Conservation (phyloP, 176 grass and related monocot genomes). For the Hordeum vulgare region DNA sequence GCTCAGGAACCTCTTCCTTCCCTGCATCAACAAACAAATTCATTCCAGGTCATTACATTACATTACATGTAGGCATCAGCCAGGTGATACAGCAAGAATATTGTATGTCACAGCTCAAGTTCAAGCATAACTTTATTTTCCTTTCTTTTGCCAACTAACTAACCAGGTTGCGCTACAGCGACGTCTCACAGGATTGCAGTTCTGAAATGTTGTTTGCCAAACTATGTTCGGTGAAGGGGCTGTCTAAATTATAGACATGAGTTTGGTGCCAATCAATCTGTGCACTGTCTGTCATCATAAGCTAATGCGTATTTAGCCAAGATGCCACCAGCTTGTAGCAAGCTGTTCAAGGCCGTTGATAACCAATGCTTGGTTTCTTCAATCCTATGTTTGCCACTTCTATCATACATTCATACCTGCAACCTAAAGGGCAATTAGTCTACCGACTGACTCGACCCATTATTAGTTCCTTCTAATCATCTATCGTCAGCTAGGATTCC, state of each 20-base stretch:
- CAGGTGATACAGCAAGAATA: background rate
- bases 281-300: background rate
- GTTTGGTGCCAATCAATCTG: background rate
- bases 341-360: background rate
- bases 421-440: background rate
- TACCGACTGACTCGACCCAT: background rate
- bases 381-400: background rate
- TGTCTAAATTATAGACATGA: background rate
- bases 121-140: background rate
- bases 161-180: background rate
- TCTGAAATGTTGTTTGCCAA: background rate
- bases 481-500: background rate
- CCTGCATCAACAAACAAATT: conserved; percentile 39
- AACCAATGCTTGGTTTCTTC: background rate
- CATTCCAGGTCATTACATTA: background rate
- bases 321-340: background rate
- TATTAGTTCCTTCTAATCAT: conserved; percentile 10
- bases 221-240: background rate
- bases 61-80: background rate
- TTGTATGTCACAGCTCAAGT: background rate
- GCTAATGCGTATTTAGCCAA: background rate
- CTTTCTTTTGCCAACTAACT: background rate
- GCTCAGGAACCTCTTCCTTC: conserved; percentile 81
- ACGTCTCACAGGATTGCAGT: background rate
- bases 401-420: background rate